Evolutionary conservation across 768 basidiomycete species (phyloP).

Genomic region (Tricholoma hemisulphureum): DNA sequence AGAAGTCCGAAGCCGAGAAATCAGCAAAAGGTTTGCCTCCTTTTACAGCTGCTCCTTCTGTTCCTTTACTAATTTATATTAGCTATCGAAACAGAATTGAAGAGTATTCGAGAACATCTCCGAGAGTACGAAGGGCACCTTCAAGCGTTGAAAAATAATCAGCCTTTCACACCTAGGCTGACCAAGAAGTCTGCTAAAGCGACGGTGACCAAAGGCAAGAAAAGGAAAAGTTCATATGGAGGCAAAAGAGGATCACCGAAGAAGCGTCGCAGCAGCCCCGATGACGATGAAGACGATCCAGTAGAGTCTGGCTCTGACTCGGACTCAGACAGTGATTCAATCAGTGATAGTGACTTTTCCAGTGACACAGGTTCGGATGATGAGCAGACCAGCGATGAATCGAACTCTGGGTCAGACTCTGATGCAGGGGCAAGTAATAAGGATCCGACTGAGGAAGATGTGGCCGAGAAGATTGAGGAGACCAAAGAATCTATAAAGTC

Average conservation of each 20-base stretch:
- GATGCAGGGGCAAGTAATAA: slow-evolving; percentile 20
- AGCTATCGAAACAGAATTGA: slow-evolving; percentile 43
- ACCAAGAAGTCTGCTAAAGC: slow-evolving; percentile 30
- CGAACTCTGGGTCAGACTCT: slow-evolving; percentile 15
- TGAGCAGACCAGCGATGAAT: slow-evolving; percentile 9
- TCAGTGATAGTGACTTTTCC: slow-evolving; percentile 21
- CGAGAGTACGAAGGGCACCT: slow-evolving; percentile 46
- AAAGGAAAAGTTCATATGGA: slow-evolving; percentile 46
- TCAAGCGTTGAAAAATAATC: slow-evolving; percentile 44
- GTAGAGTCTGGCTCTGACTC: slow-evolving; percentile 21
- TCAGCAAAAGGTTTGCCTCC: slow-evolving; percentile 40
- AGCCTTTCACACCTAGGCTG: slow-evolving; percentile 42
- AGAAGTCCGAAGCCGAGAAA: slow-evolving; percentile 39
- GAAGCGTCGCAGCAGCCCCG: slow-evolving; percentile 34
- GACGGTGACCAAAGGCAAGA: slow-evolving; percentile 33
- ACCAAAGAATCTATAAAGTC: slow-evolving; percentile 40
- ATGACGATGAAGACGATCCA: slow-evolving; percentile 37
- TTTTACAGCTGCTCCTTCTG: background rate
- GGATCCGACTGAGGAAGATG: slow-evolving; percentile 42
- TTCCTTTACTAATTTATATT: slow-evolving; percentile 3
- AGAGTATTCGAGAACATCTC: slow-evolving; percentile 34
- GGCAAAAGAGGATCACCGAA: slow-evolving; percentile 46
- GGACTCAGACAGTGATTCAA: slow-evolving; percentile 25
- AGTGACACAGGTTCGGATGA: slow-evolving; percentile 14
- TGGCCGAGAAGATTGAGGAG: slow-evolving; percentile 46